phyloP scores from a whole-genome alignment of 345 rosid genomes.

The Populus tremula region DNA sequence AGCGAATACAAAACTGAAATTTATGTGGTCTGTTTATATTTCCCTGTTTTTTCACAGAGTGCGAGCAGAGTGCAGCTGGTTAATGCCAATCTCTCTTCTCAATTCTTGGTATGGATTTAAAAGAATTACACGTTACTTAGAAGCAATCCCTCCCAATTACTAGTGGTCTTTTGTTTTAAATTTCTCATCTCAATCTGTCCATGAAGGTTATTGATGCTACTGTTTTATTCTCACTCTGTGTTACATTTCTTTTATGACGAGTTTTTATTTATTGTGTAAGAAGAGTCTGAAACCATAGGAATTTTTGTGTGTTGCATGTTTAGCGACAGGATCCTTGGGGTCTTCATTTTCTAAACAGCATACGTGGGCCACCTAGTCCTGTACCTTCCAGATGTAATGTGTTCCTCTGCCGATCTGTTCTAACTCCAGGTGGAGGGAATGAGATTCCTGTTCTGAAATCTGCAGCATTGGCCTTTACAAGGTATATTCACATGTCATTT shows the following conservation, averaged over 20 bases:
- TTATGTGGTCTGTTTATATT: neutral
- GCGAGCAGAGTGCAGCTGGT: conserved; percentile 37
- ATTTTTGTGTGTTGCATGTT: conserved; percentile 21
- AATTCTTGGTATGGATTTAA: conserved; percentile 43
- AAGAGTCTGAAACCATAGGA: neutral
- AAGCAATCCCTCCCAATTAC: neutral
- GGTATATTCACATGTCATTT: conserved; percentile 33
- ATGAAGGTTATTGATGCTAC: neutral
- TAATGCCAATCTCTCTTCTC: conserved; percentile 51
- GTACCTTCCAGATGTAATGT: conserved; percentile 44
- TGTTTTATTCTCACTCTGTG: neutral
- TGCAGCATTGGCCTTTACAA: conserved; percentile 42
- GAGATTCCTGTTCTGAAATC: conserved; percentile 50
- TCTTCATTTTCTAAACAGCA: conserved; percentile 43
- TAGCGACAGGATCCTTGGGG: conserved; percentile 65
- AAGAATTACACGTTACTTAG: neutral
- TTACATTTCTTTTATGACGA: neutral
- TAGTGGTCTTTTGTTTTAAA: neutral
- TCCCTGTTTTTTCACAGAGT: conserved; percentile 35
- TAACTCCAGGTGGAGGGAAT: conserved; percentile 50
- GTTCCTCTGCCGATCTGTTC: conserved; percentile 54
- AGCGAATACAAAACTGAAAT: neutral
- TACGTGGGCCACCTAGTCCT: conserved; percentile 36
- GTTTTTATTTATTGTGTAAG: neutral
- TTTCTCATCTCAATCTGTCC: neutral